phyloP scores from a whole-genome alignment of 306 rosid species.

The Trifolium dubium region DNA sequence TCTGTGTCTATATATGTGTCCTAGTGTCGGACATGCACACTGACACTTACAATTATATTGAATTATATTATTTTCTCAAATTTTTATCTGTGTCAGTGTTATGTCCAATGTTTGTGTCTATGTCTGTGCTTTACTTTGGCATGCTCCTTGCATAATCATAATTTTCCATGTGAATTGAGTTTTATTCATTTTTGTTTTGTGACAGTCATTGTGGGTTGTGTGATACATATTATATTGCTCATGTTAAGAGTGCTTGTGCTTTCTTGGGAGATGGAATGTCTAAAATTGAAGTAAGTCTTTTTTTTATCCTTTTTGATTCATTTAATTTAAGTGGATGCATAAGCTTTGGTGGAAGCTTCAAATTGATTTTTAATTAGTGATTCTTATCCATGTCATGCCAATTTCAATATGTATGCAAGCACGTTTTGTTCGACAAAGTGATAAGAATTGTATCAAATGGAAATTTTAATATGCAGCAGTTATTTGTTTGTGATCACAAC shows the following conservation, averaged over 20 bases:
- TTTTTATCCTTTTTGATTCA: constrained; percentile 5
- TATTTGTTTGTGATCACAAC: constrained; percentile 2
- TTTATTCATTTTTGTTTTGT: constrained; percentile 22
- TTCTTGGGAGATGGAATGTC: constrained; percentile 99
- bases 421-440: too few species aligned
- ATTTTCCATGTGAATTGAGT: not conserved
- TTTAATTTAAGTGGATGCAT: constrained; percentile 6
- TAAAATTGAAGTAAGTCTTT: constrained; percentile 73
- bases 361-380: not conserved
- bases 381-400: constrained; percentile 14
- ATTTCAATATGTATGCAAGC: too few species aligned
- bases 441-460: too few species aligned
- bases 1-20: too few species aligned
- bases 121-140: too few species aligned
- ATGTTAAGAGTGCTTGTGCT: constrained; percentile 96
- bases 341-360: not conserved
- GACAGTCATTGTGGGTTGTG: constrained; percentile 90
- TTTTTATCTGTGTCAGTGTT: too few species aligned
- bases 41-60: too few species aligned
- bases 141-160: not conserved
- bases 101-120: too few species aligned
- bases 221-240: constrained; percentile 95
- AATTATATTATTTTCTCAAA: too few species aligned
- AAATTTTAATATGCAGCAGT: too few species aligned
- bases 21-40: too few species aligned